Evolutionary conservation across 2,329 filamentous ascomycete species (phyloP).

Genomic region (Fusarium dimerum): DNA sequence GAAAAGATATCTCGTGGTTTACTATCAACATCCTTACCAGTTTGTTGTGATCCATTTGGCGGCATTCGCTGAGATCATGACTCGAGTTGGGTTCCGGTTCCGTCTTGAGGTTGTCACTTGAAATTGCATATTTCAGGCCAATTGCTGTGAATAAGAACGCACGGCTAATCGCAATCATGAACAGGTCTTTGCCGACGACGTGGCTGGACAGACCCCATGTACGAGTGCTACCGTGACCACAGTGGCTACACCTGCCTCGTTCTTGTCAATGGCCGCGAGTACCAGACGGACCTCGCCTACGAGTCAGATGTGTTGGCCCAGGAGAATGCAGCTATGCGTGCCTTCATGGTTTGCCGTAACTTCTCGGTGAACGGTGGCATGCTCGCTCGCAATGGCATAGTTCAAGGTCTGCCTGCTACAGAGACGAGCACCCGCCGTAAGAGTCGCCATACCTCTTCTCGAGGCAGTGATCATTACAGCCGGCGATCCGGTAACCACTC

Average conservation of each 20-base stretch:
- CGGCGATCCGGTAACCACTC: slow-evolving; percentile 59
- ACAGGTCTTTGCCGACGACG: slow-evolving; percentile 91
- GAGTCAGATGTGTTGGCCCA: slow-evolving; percentile 80
- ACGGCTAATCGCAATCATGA: slow-evolving; percentile 37
- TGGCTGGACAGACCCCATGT: slow-evolving; percentile 88
- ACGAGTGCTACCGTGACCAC: slow-evolving; percentile 75
- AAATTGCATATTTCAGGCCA: slow-evolving; percentile 8
- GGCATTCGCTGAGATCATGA: too few species aligned
- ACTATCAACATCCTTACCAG: too few species aligned
- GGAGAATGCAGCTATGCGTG: slow-evolving; percentile 92
- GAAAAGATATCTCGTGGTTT: too few species aligned
- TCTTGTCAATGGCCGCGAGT: slow-evolving; percentile 93
- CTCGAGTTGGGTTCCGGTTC: too few species aligned
- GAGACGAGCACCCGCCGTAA: slow-evolving; percentile 51
- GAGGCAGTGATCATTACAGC: slow-evolving; percentile 47
- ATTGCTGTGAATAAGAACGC: slow-evolving; percentile 13
- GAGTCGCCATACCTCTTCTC: slow-evolving; percentile 52
- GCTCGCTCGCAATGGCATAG: slow-evolving; percentile 69
- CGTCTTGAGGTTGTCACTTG: too few species aligned
- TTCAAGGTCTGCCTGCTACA: slow-evolving; percentile 63
- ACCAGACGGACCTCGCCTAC: slow-evolving; percentile 86
- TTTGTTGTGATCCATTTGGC: too few species aligned
- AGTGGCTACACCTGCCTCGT: slow-evolving; percentile 87
- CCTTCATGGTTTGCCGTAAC: slow-evolving; percentile 97
- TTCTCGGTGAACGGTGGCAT: slow-evolving; percentile 97